Evolutionary conservation across 2,329 filamentous ascomycete species (phyloP).

Genomic region (Tolypocladium amazonense): DNA sequence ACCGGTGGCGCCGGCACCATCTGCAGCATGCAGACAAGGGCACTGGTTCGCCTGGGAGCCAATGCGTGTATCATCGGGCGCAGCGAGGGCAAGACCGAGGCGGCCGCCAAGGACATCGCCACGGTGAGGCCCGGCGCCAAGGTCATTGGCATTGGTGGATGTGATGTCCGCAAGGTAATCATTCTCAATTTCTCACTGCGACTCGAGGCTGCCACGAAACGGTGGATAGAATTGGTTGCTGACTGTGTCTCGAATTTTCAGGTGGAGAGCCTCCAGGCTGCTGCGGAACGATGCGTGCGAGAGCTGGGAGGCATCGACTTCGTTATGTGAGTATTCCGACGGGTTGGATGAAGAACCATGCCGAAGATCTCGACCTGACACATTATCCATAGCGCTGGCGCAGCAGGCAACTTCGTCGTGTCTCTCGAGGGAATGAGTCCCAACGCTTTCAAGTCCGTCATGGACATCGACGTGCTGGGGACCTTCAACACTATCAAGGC

Average conservation of each 20-base stretch:
- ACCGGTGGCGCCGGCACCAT: conserved; percentile 92
- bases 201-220: background rate
- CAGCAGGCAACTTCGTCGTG: conserved; percentile 90
- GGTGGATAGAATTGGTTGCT: background rate
- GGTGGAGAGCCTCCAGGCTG: conserved; percentile 36
- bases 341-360: background rate
- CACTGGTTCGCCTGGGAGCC: conserved; percentile 81
- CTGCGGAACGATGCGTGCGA: conserved; percentile 67
- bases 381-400: conserved; percentile 57
- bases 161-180: conserved; percentile 61
- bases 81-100: conserved; percentile 78
- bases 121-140: conserved; percentile 67
- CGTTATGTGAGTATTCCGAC: conserved; percentile 59
- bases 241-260: conserved; percentile 5
- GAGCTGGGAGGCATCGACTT: conserved; percentile 87
- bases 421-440: conserved; percentile 70
- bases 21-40: conserved; percentile 86
- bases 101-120: conserved; percentile 70
- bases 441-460: conserved; percentile 91
- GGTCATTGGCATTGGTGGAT: conserved; percentile 75
- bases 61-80: conserved; percentile 92
- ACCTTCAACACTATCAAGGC: conserved; percentile 94
- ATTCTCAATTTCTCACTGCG: background rate
- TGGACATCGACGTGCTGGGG: conserved; percentile 91
- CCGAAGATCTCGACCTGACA: background rate